These are phyloP conservation scores for Phaeosphaeria sp. DNA, from an alignment of 2,329 filamentous ascomycete genomes.

Conservation along the genomic window DNA sequence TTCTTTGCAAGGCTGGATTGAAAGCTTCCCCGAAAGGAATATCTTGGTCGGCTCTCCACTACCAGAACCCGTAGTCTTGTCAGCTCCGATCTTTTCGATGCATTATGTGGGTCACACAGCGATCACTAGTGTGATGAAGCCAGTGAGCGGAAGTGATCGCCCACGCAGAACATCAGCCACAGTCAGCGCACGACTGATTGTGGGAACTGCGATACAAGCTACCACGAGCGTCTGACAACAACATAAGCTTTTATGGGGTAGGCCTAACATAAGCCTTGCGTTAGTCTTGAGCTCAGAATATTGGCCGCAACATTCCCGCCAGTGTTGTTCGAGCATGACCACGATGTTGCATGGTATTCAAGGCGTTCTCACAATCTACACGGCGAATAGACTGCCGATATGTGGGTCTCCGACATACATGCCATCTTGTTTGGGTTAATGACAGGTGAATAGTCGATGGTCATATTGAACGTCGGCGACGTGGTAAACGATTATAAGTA, in stretches of 20 bases:
- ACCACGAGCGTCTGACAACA: background rate
- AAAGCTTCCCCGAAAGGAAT: background rate
- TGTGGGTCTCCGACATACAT: background rate
- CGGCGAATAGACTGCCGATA: background rate
- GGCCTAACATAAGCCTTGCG: background rate
- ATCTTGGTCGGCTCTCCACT: background rate
- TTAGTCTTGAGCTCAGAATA: background rate
- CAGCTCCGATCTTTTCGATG: constrained; percentile 1
- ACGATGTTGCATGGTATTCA: background rate
- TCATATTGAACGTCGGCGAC: background rate
- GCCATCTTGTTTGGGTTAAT: background rate
- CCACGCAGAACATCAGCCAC: constrained; percentile 1
- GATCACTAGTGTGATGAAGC: constrained; percentile 1
- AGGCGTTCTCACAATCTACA: background rate
- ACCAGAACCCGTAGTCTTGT: background rate
- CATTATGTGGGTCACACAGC: constrained; percentile 4
- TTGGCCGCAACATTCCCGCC: background rate
- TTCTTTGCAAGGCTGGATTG: no score
- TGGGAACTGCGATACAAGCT: background rate
- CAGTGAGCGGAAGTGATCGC: constrained; percentile 1
- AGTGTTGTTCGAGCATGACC: background rate
- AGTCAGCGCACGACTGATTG: background rate
- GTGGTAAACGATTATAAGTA: background rate
- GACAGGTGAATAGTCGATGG: background rate
- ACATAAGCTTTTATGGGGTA: constrained; percentile 2